Evolutionary conservation across 805 yeast species (phyloP).

Genomic region (Wickerhamomyces queroliae): DNA sequence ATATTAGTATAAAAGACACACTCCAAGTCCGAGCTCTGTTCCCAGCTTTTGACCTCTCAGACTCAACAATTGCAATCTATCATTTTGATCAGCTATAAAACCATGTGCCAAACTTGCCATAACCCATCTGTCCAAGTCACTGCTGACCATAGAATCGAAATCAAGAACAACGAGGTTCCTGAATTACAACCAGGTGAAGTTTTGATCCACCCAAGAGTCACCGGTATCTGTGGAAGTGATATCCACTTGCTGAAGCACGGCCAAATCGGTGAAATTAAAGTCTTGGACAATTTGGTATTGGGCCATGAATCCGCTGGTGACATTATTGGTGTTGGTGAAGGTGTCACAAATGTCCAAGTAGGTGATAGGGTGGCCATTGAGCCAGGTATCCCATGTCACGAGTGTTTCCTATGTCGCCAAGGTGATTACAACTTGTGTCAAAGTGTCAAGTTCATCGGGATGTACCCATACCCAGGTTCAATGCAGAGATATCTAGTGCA

Average conservation of each 20-base stretch:
- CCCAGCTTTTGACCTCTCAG: no score
- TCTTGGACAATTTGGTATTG: conserved; percentile 26
- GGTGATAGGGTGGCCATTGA: conserved; percentile 46
- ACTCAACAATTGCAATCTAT: not conserved
- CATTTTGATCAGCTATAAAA: not conserved
- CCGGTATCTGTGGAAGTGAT: conserved; percentile 72
- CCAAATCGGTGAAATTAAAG: conserved; percentile 42
- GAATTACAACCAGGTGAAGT: conserved; percentile 1
- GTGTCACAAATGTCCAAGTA: conserved; percentile 37
- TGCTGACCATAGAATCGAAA: conserved; percentile 6
- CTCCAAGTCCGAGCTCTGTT: no score
- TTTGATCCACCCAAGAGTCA: conserved; percentile 29
- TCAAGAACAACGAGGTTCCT: not conserved
- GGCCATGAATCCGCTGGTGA: conserved; percentile 45
- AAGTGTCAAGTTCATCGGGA: conserved; percentile 31
- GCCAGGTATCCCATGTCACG: conserved; percentile 49
- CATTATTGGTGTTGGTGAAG: conserved; percentile 42
- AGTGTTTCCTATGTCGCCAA: conserved; percentile 30
- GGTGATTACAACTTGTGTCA: conserved; percentile 37
- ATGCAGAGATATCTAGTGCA: conserved; percentile 33
- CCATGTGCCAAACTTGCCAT: not conserved
- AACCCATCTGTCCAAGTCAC: conserved; percentile 4
- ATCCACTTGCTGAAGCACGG: conserved; percentile 64
- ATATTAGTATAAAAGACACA: no score
- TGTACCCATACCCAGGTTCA: conserved; percentile 32